These are phyloP conservation scores for Geosiphon pyriformis DNA, from an alignment of 192 early-diverging fungal species.

Conservation along the genomic window DNA sequence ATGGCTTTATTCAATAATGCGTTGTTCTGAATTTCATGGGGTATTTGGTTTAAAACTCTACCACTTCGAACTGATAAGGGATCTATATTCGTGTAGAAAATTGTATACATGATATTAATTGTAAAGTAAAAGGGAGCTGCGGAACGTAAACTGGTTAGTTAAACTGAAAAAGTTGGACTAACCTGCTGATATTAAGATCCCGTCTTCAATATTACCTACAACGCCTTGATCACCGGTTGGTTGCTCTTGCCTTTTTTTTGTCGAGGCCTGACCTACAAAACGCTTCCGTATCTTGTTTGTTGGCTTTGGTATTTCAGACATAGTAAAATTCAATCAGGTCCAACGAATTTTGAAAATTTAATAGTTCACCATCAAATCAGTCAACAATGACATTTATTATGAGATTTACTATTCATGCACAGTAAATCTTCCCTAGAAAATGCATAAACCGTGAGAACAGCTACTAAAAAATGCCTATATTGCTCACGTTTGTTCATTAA, in stretches of 20 bases:
- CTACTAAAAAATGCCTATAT: no score
- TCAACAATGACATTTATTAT: no score
- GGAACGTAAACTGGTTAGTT: not conserved
- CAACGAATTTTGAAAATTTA: no score
- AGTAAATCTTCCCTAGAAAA: no score
- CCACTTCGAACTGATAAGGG: not conserved
- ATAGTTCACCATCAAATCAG: no score
- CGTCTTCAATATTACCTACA: conserved; percentile 1
- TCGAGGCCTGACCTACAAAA: not conserved
- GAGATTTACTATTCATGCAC: no score
- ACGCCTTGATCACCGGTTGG: not conserved
- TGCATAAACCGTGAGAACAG: no score
- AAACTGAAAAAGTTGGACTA: not conserved
- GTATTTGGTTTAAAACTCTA: conserved; percentile 70
- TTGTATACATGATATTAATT: not conserved
- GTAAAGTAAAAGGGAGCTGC: not conserved
- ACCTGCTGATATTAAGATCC: not conserved
- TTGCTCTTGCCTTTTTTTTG: conserved; percentile 3
- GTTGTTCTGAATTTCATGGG: conserved; percentile 80
- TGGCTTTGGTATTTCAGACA: not conserved
- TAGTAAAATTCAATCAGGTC: no score
- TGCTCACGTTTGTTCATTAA: no score
- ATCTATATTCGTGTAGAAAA: not conserved
- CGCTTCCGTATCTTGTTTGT: not conserved
- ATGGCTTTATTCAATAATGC: conserved; percentile 78